Percentiles rank a stretch among this genome's conserved stretches.
Conservation (phyloP, 176 grass and related monocot species). For the Cenchrus purpureus region DNA sequence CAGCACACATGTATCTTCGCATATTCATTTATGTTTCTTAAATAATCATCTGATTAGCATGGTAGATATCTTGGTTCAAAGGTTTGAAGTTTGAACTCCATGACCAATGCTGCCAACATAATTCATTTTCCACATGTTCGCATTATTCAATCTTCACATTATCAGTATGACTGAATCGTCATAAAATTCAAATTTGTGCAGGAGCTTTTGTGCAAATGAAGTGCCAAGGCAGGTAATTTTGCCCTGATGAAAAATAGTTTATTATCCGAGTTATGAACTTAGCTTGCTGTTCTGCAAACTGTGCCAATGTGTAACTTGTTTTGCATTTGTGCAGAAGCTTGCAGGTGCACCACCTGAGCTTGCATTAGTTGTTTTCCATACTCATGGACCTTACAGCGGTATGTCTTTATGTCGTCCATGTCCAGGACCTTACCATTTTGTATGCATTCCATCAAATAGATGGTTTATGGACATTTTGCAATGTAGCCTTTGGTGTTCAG, state of each 20-base stretch:
- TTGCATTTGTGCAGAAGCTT: constrained; percentile 60
- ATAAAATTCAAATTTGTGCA: constrained; percentile 52
- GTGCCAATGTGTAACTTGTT: constrained; percentile 24
- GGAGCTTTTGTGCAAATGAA: constrained; percentile 78
- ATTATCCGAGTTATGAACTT: constrained; percentile 32
- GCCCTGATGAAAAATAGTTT: not conserved
- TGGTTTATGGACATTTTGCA: constrained; percentile 27
- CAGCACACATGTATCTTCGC: not conserved
- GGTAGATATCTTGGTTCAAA: not conserved
- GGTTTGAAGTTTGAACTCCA: not conserved
- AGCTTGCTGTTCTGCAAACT: constrained; percentile 4
- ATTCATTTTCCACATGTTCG: constrained; percentile 18
- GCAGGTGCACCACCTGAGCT: constrained; percentile 59
- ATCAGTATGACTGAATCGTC: constrained; percentile 23
- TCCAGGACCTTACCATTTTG: constrained; percentile 10
- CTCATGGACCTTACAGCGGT: constrained; percentile 86
- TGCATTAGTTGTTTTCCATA: constrained; percentile 83
- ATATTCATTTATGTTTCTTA: not conserved
- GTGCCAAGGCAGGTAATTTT: constrained; percentile 66
- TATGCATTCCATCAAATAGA: constrained; percentile 18
- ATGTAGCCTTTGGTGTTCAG: constrained; percentile 75
- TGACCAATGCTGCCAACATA: not conserved
- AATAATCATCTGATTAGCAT: constrained; percentile 7
- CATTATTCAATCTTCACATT: constrained; percentile 17
- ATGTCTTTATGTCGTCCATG: constrained; percentile 21